A percentile compares a stretch with the other conserved stretches of the same genome.
Evolutionary conservation across 2,329 filamentous ascomycete genomes (phyloP).

Genomic region (Pseudophaeomoniella oleicola): DNA sequence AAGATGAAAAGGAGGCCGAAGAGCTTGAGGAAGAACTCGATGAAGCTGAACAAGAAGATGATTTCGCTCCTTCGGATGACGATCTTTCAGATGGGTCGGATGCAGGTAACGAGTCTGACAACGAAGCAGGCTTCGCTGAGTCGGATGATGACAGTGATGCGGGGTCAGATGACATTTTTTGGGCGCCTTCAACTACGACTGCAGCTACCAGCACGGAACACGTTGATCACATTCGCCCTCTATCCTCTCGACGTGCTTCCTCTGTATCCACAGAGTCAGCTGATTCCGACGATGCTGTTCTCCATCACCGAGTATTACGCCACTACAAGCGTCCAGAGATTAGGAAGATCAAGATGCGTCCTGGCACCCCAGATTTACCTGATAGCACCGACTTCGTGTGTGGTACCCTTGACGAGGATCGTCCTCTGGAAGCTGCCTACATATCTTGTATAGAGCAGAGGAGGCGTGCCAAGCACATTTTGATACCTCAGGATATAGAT

Average conservation of each 20-base stretch:
- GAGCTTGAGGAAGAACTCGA: conserved; percentile 40
- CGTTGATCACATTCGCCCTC: conserved; percentile 30
- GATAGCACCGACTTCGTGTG: conserved; percentile 99
- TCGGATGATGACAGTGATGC: conserved; percentile 54
- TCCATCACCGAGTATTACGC: conserved; percentile 37
- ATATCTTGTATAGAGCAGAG: conserved; percentile 69
- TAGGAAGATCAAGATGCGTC: conserved; percentile 42
- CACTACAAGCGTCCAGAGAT: conserved; percentile 18
- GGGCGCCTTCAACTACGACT: conserved; percentile 32
- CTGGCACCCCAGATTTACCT: conserved; percentile 66
- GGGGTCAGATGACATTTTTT: conserved; percentile 51
- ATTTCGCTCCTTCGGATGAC: conserved; percentile 39
- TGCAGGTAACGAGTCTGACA: conserved; percentile 68
- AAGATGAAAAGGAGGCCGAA: conserved; percentile 52
- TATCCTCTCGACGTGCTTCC: conserved; percentile 31
- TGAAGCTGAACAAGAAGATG: conserved; percentile 55
- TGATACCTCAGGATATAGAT: conserved; percentile 92
- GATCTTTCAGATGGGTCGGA: conserved; percentile 30
- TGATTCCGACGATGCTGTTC: conserved; percentile 3
- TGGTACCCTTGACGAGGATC: conserved; percentile 89
- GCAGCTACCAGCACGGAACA: conserved; percentile 41
- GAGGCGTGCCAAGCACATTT: conserved; percentile 63
- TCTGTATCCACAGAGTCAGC: conserved; percentile 40
- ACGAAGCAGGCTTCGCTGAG: conserved; percentile 56
- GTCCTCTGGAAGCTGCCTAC: conserved; percentile 86